Base-by-base conservation (phyloP, 2,329 filamentous ascomycete genomes). In the Calonectria pseudoturangicola region DNA sequence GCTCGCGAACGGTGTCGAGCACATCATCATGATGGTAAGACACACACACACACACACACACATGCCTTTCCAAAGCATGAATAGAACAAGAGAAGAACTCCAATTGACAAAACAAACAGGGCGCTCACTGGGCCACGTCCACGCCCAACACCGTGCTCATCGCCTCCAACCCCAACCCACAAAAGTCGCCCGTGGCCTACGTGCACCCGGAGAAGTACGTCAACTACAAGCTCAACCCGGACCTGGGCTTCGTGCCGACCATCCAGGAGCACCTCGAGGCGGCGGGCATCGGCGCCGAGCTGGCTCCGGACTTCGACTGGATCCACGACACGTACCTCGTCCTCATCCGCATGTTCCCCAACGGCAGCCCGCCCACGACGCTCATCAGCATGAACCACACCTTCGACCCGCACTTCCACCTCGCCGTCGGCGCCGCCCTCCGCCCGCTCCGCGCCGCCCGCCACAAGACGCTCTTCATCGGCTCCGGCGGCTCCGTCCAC, bases 321-420 rank as follows among this genome's bases (percentile, higher is more conserved):
- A 93, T 94, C 79, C 92, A 94, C 84, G 92, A 94, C 81, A 93
- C 91, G 0, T 94, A 91, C 79, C 87, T 94, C 3, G 89, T 94
- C 70, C 84, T 93, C 10, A 92, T 93, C 79, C 87, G 91, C 67
- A 94, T 94, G 92, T 94, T 94, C 75, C 92, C 92, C 0, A 75
- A 79, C 2, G 86, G 84, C n/a, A 93, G 90, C 77, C 92, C 92
- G 2, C 92, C 92, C 0, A 93, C 92, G 0, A 92, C 91, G 0
- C 73, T 79, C 18, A 76, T 79, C 48, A 77, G 74, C 8, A 77
- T 79, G 76, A 79, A 79, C 69, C 73, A 75, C 1, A 71, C 73
- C 2, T 77, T 75, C 60, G 77, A 79, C 8, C 76, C 78, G 0
- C 77, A 79, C n/a, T 79, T 77, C 58, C 78, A 79, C 10, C 54